Conservation (phyloP, 2,329 filamentous ascomycete species). For the Pyrenochaeta sp. region DNA sequence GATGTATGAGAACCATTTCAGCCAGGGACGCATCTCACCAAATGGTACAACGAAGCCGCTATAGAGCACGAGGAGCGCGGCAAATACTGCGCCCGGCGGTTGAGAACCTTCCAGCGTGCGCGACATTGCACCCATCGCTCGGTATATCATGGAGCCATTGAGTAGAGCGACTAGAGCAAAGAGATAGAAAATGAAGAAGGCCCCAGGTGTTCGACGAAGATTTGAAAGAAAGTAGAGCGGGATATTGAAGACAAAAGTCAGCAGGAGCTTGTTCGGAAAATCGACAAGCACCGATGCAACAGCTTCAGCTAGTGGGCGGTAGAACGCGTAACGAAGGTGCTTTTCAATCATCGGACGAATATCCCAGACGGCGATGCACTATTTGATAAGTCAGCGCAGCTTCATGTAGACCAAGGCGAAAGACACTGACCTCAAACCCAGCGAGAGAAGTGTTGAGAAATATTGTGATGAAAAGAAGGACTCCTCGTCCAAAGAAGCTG, state of each 20-base stretch:
- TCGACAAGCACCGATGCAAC: slow-evolving; percentile 57
- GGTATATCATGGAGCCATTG: slow-evolving; percentile 48
- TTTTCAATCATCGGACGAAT: slow-evolving; percentile 92
- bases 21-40: slow-evolving; percentile 75
- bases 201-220: slow-evolving; percentile 47
- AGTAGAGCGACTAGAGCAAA: slow-evolving; percentile 46
- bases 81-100: neutral
- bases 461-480: slow-evolving; percentile 82
- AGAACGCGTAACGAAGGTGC: slow-evolving; percentile 81
- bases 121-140: slow-evolving; percentile 64
- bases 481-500: slow-evolving; percentile 78
- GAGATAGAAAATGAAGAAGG: slow-evolving; percentile 54
- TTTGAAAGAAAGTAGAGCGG: slow-evolving; percentile 57
- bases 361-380: slow-evolving; percentile 74
- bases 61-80: slow-evolving; percentile 48
- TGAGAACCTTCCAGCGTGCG: slow-evolving; percentile 64
- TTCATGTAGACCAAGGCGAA: slow-evolving; percentile 1
- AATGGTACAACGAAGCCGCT: slow-evolving; percentile 63
- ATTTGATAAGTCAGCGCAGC: slow-evolving; percentile 58
- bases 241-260: slow-evolving; percentile 51
- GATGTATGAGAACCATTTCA: slow-evolving; percentile 80
- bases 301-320: slow-evolving; percentile 85
- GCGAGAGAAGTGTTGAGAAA: slow-evolving; percentile 81
- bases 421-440: slow-evolving; percentile 71
- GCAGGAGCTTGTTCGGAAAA: slow-evolving; percentile 55